These are phyloP conservation scores for Macadamia integrifolia DNA, from an alignment of 164 flowering plant species.

Conservation along the genomic window DNA sequence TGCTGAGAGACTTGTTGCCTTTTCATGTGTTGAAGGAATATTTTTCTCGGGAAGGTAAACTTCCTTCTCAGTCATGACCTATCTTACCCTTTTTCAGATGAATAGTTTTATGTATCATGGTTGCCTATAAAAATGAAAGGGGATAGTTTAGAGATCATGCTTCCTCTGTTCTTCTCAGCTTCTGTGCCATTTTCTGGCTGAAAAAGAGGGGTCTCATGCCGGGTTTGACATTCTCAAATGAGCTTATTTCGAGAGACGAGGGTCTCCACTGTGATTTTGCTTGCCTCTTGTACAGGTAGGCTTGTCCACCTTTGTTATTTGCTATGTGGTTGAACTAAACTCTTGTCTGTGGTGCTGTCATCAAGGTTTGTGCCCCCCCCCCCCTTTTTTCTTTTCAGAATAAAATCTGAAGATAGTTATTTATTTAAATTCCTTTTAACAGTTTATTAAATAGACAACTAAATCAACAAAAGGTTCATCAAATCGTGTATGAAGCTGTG, in stretches of 20 bases:
- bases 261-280: constrained; percentile 91
- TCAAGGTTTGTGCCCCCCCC: not conserved
- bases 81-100: not conserved
- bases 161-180: constrained; percentile 34
- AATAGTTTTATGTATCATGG: not conserved
- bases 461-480: constrained; percentile 39
- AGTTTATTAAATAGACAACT: constrained; percentile 55
- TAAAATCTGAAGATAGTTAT: not conserved
- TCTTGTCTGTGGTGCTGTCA: not conserved
- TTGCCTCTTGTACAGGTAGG: constrained; percentile 70
- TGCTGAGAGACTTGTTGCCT: constrained; percentile 75
- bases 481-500: constrained; percentile 74
- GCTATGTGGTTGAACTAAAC: not conserved
- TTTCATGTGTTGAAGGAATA: constrained; percentile 90
- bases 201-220: constrained; percentile 92
- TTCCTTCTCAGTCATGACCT: not conserved
- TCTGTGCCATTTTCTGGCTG: constrained; percentile 88
- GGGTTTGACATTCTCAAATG: constrained; percentile 82
- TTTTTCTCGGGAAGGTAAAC: constrained; percentile 87
- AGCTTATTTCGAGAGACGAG: constrained; percentile 83
- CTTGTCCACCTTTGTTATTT: not conserved
- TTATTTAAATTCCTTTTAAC: constrained; percentile 11
- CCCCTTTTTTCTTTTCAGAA: not conserved
- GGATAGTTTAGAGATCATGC: not conserved
- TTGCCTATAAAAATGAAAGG: not conserved